These are phyloP conservation scores for Symbiodinium natans DNA, from an alignment of 73 alveolate genomes.

Conservation along the genomic window DNA sequence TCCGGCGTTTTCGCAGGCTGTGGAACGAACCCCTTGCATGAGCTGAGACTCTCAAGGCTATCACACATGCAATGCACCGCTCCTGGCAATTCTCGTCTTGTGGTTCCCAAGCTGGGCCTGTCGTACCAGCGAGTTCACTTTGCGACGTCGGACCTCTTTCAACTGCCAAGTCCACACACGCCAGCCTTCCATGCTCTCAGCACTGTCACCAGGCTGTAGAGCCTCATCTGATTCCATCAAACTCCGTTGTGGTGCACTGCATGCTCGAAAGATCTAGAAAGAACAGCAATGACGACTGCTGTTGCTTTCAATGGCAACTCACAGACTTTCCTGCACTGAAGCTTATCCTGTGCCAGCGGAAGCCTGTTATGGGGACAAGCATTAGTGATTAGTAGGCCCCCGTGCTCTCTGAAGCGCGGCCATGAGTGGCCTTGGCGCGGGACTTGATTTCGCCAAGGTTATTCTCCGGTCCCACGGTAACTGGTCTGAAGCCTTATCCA, in stretches of 20 bases:
- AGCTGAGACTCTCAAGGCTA: background rate
- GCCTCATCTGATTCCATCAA: too few species aligned
- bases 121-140: background rate
- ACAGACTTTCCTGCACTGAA: too few species aligned
- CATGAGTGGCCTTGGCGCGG: background rate
- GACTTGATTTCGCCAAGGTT: too few species aligned
- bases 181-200: background rate
- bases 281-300: background rate
- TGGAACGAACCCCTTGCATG: background rate
- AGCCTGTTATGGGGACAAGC: too few species aligned
- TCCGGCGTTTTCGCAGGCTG: too few species aligned
- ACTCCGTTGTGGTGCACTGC: too few species aligned
- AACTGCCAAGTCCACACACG: too few species aligned
- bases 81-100: slow-evolving; percentile 1
- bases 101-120: background rate
- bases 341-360: too few species aligned
- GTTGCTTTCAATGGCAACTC: background rate
- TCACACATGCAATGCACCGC: background rate
- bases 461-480: too few species aligned
- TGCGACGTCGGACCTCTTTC: too few species aligned
- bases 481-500: too few species aligned
- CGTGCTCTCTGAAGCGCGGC: background rate
- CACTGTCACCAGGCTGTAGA: background rate
- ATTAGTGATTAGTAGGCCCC: too few species aligned
- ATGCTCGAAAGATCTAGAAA: background rate